Evolutionary conservation across 352 stramenopile species (phyloP).

Genomic region (Pythium phragmiticola): DNA sequence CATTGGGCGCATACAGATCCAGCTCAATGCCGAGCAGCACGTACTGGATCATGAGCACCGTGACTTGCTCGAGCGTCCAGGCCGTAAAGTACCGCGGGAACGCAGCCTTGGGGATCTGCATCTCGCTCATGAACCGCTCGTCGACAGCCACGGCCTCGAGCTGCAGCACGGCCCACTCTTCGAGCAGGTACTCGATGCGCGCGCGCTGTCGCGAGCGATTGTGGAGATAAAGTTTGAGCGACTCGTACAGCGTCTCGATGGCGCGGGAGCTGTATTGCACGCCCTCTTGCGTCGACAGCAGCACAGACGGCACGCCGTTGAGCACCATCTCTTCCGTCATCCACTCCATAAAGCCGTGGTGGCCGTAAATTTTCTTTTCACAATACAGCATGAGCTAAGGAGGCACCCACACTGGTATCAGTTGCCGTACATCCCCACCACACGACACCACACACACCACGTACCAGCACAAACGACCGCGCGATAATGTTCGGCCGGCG

Average conservation of each 20-base stretch:
- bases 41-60: slow-evolving; percentile 80
- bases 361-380: slow-evolving; percentile 83
- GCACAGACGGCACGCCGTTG: slow-evolving; percentile 75
- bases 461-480: slow-evolving; percentile 80
- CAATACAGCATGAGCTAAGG: slow-evolving; percentile 78
- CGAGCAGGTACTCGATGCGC: slow-evolving; percentile 77
- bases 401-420: too few relatives aligned
- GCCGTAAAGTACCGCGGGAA: slow-evolving; percentile 84
- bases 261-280: slow-evolving; percentile 70
- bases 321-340: slow-evolving; percentile 78
- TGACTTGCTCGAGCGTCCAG: slow-evolving; percentile 73
- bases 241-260: slow-evolving; percentile 86
- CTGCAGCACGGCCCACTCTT: slow-evolving; percentile 79
- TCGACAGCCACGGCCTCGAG: slow-evolving; percentile 68
- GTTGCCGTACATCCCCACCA: neutral
- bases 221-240: slow-evolving; percentile 76
- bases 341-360: slow-evolving; percentile 86
- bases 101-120: slow-evolving; percentile 78
- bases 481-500: slow-evolving; percentile 69
- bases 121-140: slow-evolving; percentile 80
- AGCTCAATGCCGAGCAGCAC: slow-evolving; percentile 73
- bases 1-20: slow-evolving; percentile 70
- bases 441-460: slow-evolving; percentile 9
- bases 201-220: slow-evolving; percentile 79
- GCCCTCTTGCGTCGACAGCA: slow-evolving; percentile 84